Evolutionary conservation across 225 moss, liverwort and hornwort genomes (phyloP).

Genomic region (Straminergon stramineum): DNA sequence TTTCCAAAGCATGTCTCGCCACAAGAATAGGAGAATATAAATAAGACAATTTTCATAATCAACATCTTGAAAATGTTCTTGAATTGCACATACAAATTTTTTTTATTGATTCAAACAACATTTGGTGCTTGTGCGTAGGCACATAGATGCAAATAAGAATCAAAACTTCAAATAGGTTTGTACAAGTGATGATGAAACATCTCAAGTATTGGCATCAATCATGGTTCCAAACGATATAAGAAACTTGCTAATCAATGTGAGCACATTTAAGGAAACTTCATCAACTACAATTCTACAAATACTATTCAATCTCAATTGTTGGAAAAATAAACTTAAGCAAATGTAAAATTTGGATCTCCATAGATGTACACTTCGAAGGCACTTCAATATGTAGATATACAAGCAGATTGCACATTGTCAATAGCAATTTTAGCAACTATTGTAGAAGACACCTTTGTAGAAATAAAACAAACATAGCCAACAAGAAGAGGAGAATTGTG

Average conservation of each 20-base stretch:
- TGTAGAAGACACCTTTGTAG: conserved; percentile 32
- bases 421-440: conserved; percentile 63
- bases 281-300: not conserved
- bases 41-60: no score
- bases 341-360: conserved; percentile 48
- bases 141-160: no score
- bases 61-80: no score
- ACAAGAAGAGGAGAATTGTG: conserved; percentile 23
- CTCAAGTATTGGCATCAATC: not conserved
- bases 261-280: not conserved
- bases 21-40: no score
- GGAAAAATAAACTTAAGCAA: conserved; percentile 20
- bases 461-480: conserved; percentile 41
- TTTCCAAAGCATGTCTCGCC: no score
- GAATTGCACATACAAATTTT: no score
- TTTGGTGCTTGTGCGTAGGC: no score
- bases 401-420: conserved; percentile 1
- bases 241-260: no score
- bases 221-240: no score
- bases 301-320: not conserved
- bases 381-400: conserved; percentile 37
- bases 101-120: no score
- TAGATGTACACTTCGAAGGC: conserved; percentile 55
- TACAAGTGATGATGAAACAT: no score
- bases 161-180: no score